Conservation (phyloP, 148 eudicot genomes). For the Camellia japonica region DNA sequence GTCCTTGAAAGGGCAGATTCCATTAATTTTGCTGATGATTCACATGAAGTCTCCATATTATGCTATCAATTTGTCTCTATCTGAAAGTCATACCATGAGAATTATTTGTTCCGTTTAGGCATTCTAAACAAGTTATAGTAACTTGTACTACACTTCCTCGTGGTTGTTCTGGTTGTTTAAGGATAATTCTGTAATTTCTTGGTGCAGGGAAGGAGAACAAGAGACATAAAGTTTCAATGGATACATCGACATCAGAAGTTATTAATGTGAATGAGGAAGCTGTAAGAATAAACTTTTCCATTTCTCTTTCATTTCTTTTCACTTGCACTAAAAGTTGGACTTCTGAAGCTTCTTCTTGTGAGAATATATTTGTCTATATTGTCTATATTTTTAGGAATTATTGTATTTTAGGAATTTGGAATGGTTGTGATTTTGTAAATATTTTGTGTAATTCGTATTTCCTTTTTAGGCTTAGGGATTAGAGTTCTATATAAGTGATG, state of each 20-base stretch:
- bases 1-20: not conserved
- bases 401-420: no score
- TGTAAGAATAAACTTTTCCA: constrained; percentile 24
- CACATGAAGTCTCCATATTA: not conserved
- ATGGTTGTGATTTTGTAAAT: no score
- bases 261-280: constrained; percentile 27
- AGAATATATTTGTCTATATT: no score
- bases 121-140: not conserved
- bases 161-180: not conserved
- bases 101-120: not conserved
- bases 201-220: constrained; percentile 27
- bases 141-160: constrained; percentile 2
- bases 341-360: not conserved
- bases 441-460: no score
- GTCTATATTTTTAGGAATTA: no score
- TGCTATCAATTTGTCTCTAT: not conserved
- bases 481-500: no score
- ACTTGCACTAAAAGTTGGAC: not conserved
- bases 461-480: no score
- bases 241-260: constrained; percentile 39
- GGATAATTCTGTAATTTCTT: not conserved
- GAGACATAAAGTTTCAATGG: constrained; percentile 15
- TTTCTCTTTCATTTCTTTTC: not conserved
- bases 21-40: not conserved
- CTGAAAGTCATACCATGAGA: not conserved